Evolutionary conservation across 2,329 filamentous ascomycete genomes (phyloP), one percentile per base, ranked within the genome.

Genomic region (Myriosclerotinia duriaeana): DNA sequence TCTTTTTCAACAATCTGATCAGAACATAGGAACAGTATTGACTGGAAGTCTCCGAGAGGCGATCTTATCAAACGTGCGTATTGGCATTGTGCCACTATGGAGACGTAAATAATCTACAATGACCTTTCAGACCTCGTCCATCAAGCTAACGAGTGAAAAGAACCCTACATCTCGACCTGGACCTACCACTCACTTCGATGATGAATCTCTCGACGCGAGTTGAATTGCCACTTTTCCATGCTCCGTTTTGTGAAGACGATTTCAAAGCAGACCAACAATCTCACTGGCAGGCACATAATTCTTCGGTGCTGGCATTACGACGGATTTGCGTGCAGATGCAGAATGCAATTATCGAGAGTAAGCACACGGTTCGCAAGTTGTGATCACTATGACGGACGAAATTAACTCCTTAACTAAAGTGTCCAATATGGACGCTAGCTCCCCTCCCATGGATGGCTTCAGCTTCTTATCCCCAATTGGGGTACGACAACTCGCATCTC

Each of bases 201-300:
- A 79, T 83, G 55, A 80, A 78, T 61, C 73, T 85, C 60, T 84
- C 87, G 67, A 78, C 82, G 36, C 70, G 79, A n/a, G 80, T 88
- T 5, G 81, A 84, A 17, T 77, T 87, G 36, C 85, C 85, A 4
- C 80, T 80, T 66, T 86, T 86, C 70, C 80, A 79, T 62, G 78
- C 78, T 2, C 77, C 79, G 1, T 80, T 81, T 38, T 80, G 78
- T n/a, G 78, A 81, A 46, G 79, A 80, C 20, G 81, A 84, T 69
- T 79, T 81, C 66, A 72, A 79, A 15, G 78, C 77, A 26, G 82
- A 84, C 68, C 81, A 85, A 68, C 75, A 78, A 12, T 82, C 83
- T 1, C 81, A 85, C 67, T 85, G 84, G 66, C 81, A 85, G 68
- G 82, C 85, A 67, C 81, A 88, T 70, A 87, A 86, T 73, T 80